Evolutionary conservation across 2,329 filamentous ascomycete species (phyloP).

Genomic region (Aureobasidium sp.): DNA sequence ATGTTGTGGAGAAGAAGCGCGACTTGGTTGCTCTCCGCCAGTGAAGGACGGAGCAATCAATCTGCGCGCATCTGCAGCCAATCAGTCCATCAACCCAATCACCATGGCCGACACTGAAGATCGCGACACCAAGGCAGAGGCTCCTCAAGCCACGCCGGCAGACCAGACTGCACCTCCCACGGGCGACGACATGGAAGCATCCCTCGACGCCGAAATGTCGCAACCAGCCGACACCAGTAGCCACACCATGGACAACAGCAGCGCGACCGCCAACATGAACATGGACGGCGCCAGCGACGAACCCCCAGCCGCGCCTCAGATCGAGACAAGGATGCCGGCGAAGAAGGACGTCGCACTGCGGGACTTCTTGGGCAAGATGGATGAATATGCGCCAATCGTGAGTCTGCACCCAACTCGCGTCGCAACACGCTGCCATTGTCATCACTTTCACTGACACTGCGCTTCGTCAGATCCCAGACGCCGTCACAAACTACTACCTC

Average conservation of each 20-base stretch:
- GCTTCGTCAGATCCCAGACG: constrained; percentile 76
- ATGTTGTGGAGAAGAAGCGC: not conserved
- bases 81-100: constrained; percentile 6
- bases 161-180: not conserved
- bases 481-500: constrained; percentile 96
- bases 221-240: not conserved
- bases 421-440: not conserved
- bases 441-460: not conserved
- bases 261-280: not conserved
- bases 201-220: not conserved
- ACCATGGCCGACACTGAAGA: constrained; percentile 13
- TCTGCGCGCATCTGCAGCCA: constrained; percentile 11
- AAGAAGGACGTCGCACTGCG: constrained; percentile 89
- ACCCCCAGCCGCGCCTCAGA: constrained; percentile 25
- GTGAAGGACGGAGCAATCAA: not conserved
- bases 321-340: constrained; percentile 60
- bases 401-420: constrained; percentile 30
- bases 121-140: constrained; percentile 2
- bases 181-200: constrained; percentile 11
- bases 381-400: constrained; percentile 96
- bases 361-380: constrained; percentile 93
- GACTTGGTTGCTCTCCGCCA: not conserved
- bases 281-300: constrained; percentile 33
- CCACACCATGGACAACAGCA: not conserved
- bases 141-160: not conserved